Percentiles rank a stretch among this genome's conserved stretches.
phyloP scores from a whole-genome alignment of 805 yeast species.

The Myxozyma kluyveri region DNA sequence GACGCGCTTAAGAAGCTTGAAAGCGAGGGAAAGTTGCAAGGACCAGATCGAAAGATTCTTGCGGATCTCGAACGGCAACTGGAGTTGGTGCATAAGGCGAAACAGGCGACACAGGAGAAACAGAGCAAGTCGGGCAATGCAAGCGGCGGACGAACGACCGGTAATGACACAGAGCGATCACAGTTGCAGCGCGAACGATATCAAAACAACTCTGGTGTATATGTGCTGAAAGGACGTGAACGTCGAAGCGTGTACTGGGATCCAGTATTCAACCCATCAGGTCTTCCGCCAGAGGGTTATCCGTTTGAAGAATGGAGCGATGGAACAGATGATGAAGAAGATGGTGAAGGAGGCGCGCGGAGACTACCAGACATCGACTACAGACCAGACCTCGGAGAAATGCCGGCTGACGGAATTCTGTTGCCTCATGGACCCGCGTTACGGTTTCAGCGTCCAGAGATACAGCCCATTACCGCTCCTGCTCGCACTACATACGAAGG shows the following conservation, averaged over 20 bases:
- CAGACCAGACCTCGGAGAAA: constrained; percentile 16
- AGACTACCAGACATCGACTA: constrained; percentile 6
- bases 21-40: constrained; percentile 17
- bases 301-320: constrained; percentile 24
- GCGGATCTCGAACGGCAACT: constrained; percentile 26
- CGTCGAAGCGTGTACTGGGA: constrained; percentile 31
- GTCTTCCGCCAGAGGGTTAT: constrained; percentile 30
- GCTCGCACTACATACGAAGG: constrained; percentile 30
- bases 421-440: constrained; percentile 29
- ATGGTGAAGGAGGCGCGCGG: neutral
- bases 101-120: neutral
- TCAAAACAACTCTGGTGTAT: constrained; percentile 20
- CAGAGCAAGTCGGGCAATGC: neutral
- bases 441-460: constrained; percentile 1
- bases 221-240: constrained; percentile 24
- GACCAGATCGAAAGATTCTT: constrained; percentile 19
- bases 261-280: constrained; percentile 29
- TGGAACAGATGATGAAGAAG: constrained; percentile 5
- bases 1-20: constrained; percentile 15
- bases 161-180: neutral
- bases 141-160: neutral
- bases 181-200: constrained; percentile 14
- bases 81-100: constrained; percentile 20
- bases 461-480: neutral
- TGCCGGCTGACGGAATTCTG: constrained; percentile 25